These are phyloP conservation scores for Cunninghamia lanceolata DNA, from an alignment of 75 land plant species.

Conservation along the genomic window DNA sequence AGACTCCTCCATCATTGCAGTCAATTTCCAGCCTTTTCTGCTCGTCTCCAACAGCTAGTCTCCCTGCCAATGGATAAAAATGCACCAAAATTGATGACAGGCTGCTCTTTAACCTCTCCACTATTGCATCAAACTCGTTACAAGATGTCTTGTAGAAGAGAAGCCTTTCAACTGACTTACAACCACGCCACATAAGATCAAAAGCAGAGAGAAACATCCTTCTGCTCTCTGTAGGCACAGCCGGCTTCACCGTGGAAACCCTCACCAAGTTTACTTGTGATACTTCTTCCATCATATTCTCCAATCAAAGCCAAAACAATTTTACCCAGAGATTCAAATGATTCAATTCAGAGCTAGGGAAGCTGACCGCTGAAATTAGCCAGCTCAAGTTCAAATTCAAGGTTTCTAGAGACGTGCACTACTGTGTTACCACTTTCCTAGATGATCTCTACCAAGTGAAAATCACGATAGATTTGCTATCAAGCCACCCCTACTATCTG, in stretches of 20 bases:
- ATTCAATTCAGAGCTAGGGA: too few relatives aligned
- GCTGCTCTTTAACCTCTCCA: slow-evolving; percentile 2
- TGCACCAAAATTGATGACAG: slow-evolving; percentile 10
- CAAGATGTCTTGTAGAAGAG: not conserved
- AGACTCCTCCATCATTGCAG: not conserved
- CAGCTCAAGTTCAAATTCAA: too few relatives aligned
- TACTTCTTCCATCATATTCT: not conserved
- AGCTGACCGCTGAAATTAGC: too few relatives aligned
- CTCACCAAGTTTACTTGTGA: not conserved
- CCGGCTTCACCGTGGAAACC: not conserved
- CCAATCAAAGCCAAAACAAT: not conserved
- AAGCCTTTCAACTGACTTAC: not conserved
- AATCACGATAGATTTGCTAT: too few relatives aligned
- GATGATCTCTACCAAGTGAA: too few relatives aligned
- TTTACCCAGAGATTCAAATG: not conserved
- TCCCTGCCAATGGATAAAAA: slow-evolving; percentile 16
- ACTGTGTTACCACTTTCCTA: too few relatives aligned
- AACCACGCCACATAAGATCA: slow-evolving; percentile 7
- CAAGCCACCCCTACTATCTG: too few relatives aligned
- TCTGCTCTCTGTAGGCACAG: not conserved
- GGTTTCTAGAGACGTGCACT: too few relatives aligned
- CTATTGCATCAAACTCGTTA: not conserved
- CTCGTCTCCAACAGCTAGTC: not conserved
- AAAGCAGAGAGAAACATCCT: not conserved
- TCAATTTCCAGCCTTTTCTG: not conserved